Conservation (phyloP, 306 rosid genomes). For the Delonix regia region DNA sequence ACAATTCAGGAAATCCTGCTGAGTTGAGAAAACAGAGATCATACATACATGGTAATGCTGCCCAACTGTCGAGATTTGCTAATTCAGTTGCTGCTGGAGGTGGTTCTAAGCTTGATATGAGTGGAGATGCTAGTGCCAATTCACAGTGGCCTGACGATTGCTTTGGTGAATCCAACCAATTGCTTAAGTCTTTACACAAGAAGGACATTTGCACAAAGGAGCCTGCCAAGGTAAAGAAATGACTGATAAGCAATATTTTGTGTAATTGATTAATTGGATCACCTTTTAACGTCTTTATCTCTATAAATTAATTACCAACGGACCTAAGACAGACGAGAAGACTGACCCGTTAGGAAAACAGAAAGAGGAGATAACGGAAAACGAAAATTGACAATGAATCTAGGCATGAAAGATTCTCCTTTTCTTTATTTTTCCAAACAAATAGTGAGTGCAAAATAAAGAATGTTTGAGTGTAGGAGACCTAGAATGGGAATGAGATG, state of each 20-base stretch:
- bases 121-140: conserved; percentile 50
- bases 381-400: neutral
- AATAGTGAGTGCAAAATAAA: neutral
- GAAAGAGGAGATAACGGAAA: neutral
- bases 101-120: conserved; percentile 53
- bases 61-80: conserved; percentile 65
- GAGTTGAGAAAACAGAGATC: conserved; percentile 61
- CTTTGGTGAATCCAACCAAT: conserved; percentile 57
- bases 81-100: conserved; percentile 68
- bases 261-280: neutral
- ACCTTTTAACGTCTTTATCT: neutral
- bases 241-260: conserved; percentile 21
- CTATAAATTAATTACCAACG: neutral
- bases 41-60: conserved; percentile 38
- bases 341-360: neutral
- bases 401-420: neutral
- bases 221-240: conserved; percentile 53
- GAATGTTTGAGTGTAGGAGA: neutral
- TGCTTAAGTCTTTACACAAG: conserved; percentile 55
- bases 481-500: conserved; percentile 1
- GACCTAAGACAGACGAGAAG: neutral
- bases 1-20: conserved; percentile 39
- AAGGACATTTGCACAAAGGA: conserved; percentile 58
- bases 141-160: conserved; percentile 68
- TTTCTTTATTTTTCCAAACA: neutral